Conservation (phyloP, 1,139 yeast genomes). For the Yueomyces sp. region DNA sequence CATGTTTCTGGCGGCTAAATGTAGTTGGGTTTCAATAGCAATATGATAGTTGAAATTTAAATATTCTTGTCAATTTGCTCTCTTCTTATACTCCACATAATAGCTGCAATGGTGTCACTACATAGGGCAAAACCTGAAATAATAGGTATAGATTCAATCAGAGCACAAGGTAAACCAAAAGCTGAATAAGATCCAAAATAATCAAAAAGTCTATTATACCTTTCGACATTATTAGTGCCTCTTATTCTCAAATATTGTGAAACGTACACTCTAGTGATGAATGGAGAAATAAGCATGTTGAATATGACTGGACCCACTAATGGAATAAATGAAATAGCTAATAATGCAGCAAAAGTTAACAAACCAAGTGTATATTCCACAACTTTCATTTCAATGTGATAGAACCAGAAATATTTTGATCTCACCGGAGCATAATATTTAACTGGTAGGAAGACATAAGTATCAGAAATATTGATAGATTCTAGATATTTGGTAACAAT, state of each 20-base stretch:
- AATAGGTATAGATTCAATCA: constrained; percentile 14
- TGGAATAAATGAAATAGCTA: constrained; percentile 17
- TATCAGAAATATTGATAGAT: constrained; percentile 3
- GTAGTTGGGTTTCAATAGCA: too few species aligned
- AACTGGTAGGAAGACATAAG: constrained; percentile 10
- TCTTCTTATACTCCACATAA: constrained; percentile 5
- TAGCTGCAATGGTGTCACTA: constrained; percentile 11
- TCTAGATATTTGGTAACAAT: constrained; percentile 9
- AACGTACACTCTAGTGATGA: constrained; percentile 16
- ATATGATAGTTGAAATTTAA: too few species aligned
- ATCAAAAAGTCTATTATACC: constrained; percentile 12
- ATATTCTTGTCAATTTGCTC: neutral
- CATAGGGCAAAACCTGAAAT: constrained; percentile 13
- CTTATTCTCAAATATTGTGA: constrained; percentile 14
- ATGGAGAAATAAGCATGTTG: constrained; percentile 15
- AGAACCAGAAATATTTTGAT: constrained; percentile 18
- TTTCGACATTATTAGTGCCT: constrained; percentile 14
- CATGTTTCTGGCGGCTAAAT: too few species aligned
- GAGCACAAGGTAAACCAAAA: constrained; percentile 17
- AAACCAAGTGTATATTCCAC: constrained; percentile 11
- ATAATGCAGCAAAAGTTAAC: constrained; percentile 5
- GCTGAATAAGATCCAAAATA: constrained; percentile 16
- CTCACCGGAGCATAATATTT: constrained; percentile 18
- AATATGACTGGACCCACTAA: constrained; percentile 20
- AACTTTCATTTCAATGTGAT: constrained; percentile 17